A percentile compares a stretch with the other conserved stretches of the same genome.
Evolutionary conservation across 2,329 filamentous ascomycete genomes (phyloP).

Genomic region (Macrophomina pseudophaseolina): DNA sequence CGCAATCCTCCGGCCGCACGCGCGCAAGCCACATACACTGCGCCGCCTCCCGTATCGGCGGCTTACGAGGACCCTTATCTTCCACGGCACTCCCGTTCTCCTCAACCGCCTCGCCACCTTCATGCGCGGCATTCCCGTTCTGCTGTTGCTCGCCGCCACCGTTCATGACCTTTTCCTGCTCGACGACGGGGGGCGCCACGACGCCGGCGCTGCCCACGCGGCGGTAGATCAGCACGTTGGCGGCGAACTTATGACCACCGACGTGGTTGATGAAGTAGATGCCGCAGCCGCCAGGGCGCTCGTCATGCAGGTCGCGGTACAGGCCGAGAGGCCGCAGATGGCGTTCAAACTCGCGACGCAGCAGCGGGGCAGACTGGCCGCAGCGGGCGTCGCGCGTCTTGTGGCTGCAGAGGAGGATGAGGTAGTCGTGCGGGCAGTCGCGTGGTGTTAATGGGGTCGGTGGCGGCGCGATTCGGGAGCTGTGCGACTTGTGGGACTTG

Average conservation of each 20-base stretch:
- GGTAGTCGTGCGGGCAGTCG: constrained; percentile 78
- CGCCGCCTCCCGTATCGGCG: constrained; percentile 59
- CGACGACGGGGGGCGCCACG: constrained; percentile 6
- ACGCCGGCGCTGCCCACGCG: constrained; percentile 48
- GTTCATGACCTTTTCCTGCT: constrained; percentile 27
- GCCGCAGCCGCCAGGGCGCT: constrained; percentile 87
- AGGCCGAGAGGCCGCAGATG: constrained; percentile 84
- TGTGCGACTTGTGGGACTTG: constrained; percentile 34
- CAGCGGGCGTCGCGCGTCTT: constrained; percentile 93
- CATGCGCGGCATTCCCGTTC: constrained; percentile 35
- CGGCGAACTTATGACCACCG: constrained; percentile 94
- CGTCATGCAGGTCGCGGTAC: constrained; percentile 85
- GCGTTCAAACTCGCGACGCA: constrained; percentile 87
- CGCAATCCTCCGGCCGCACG: constrained; percentile 84
- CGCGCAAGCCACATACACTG: constrained; percentile 94
- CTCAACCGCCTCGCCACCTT: constrained; percentile 45
- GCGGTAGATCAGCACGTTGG: constrained; percentile 92
- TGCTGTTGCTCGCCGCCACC: constrained; percentile 8
- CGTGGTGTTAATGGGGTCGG: constrained; percentile 69
- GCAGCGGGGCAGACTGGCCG: constrained; percentile 87
- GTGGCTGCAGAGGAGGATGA: constrained; percentile 94
- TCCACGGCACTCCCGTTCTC: constrained; percentile 42
- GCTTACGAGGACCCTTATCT: constrained; percentile 40
- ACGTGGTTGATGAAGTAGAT: constrained; percentile 98
- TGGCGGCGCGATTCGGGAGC: constrained; percentile 34